phyloP scores from a whole-genome alignment of 1,284 basidiomycete genomes.

The Fomitopsis betulina region DNA sequence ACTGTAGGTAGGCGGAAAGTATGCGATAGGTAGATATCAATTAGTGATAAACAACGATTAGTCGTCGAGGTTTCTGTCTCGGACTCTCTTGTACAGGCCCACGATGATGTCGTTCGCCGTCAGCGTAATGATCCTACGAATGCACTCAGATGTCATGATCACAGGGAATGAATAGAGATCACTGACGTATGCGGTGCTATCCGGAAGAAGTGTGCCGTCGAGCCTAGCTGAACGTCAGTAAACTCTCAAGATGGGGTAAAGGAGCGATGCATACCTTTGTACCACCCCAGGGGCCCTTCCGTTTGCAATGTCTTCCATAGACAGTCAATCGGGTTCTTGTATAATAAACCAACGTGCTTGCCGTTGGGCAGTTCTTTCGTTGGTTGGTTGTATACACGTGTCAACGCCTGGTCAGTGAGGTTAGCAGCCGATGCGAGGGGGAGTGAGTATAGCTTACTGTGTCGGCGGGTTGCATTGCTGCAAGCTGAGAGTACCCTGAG shows the following conservation, averaged over 20 bases:
- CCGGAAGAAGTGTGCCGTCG: slow-evolving; percentile 87
- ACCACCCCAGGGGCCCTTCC: slow-evolving; percentile 89
- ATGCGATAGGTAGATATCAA: background rate
- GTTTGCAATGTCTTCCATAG: slow-evolving; percentile 92
- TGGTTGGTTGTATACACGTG: slow-evolving; percentile 96
- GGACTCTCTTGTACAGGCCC: slow-evolving; percentile 55
- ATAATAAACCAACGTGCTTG: slow-evolving; percentile 71
- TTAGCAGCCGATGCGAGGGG: background rate
- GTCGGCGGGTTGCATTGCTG: slow-evolving; percentile 87
- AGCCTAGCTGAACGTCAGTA: slow-evolving; percentile 46
- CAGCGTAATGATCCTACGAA: slow-evolving; percentile 69
- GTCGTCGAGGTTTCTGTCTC: slow-evolving; percentile 1
- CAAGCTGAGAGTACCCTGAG: slow-evolving; percentile 44
- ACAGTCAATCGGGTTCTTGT: slow-evolving; percentile 92
- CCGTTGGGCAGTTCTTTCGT: slow-evolving; percentile 73
- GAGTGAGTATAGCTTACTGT: slow-evolving; percentile 46
- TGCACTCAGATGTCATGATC: background rate
- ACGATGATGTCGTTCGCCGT: slow-evolving; percentile 84
- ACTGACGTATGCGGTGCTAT: slow-evolving; percentile 89
- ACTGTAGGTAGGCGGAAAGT: background rate
- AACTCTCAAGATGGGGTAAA: background rate
- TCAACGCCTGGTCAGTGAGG: slow-evolving; percentile 61
- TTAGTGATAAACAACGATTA: background rate
- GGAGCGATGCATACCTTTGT: slow-evolving; percentile 61
- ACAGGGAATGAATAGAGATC: background rate